Conservation (phyloP, 768 basidiomycete genomes). For the Rhizopogon salebrosus region DNA sequence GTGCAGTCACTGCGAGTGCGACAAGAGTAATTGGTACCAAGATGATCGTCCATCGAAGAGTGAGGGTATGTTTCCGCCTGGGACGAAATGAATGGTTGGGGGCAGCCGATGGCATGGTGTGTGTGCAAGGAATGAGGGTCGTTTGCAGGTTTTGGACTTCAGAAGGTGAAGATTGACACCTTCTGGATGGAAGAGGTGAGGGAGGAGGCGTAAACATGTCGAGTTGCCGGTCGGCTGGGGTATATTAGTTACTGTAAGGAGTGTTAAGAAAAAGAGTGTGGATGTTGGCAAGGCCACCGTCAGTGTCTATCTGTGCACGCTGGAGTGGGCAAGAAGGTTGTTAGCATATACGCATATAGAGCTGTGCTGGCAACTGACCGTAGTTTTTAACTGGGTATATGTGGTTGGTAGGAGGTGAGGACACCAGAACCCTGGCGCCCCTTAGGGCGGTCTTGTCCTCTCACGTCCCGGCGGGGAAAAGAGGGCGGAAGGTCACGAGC, state of each 20-base stretch:
- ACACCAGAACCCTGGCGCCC: too few relatives aligned
- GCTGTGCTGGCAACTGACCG: not conserved
- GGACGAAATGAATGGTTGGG: conserved; percentile 7
- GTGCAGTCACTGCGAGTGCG: conserved; percentile 47
- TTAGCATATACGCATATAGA: not conserved
- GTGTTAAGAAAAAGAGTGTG: conserved; percentile 26
- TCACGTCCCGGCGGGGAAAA: too few relatives aligned
- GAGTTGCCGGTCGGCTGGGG: not conserved
- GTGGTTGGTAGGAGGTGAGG: too few relatives aligned
- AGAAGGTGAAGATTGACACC: conserved; percentile 5
- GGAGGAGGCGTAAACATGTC: conserved; percentile 40
- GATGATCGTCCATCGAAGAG: conserved; percentile 44
- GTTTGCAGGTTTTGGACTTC: not conserved
- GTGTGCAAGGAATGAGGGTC: conserved; percentile 4
- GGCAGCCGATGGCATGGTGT: not conserved
- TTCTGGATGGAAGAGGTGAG: conserved; percentile 29
- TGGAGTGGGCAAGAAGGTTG: not conserved
- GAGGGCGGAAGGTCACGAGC: too few relatives aligned
- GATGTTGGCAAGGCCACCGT: not conserved
- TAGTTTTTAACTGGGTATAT: too few relatives aligned
- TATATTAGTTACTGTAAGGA: conserved; percentile 23
- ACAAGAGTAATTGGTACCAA: conserved; percentile 53
- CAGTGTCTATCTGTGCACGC: not conserved
- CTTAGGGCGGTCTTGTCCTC: too few relatives aligned
- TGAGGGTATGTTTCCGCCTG: conserved; percentile 35